These are phyloP conservation scores for Aspergillus glaucus DNA, from an alignment of 2,329 filamentous ascomycete genomes.

Conservation along the genomic window DNA sequence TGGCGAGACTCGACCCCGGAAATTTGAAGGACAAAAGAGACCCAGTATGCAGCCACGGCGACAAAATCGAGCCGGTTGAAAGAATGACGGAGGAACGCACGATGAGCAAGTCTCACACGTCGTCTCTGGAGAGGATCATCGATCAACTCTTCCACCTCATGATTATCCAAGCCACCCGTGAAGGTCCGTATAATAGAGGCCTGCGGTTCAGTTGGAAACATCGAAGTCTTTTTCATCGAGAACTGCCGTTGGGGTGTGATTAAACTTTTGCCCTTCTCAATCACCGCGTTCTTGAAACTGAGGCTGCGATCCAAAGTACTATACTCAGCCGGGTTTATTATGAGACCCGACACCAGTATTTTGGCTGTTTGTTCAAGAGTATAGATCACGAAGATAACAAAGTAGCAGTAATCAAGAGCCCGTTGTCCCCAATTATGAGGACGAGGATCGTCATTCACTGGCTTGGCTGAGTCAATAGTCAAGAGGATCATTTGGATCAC, in stretches of 20 bases:
- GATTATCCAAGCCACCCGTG: constrained; percentile 65
- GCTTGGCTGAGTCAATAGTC: constrained; percentile 70
- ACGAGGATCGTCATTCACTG: constrained; percentile 59
- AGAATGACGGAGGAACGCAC: constrained; percentile 87
- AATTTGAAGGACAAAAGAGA: constrained; percentile 69
- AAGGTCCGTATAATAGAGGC: constrained; percentile 67
- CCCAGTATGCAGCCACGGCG: constrained; percentile 92
- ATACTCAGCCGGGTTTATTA: constrained; percentile 86
- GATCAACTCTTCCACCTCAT: constrained; percentile 50
- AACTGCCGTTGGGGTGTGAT: constrained; percentile 75
- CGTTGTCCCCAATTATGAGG: constrained; percentile 58
- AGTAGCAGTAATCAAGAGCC: constrained; percentile 69
- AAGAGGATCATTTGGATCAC: constrained; percentile 83
- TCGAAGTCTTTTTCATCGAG: constrained; percentile 52
- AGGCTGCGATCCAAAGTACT: constrained; percentile 78
- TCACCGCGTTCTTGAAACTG: constrained; percentile 66
- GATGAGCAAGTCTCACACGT: constrained; percentile 75
- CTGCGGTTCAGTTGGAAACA: constrained; percentile 31
- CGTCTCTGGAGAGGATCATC: constrained; percentile 68
- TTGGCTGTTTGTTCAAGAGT: constrained; percentile 77
- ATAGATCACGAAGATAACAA: constrained; percentile 81
- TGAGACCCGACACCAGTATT: constrained; percentile 85
- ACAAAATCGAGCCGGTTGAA: constrained; percentile 96
- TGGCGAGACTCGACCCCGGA: constrained; percentile 60
- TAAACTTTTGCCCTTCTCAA: constrained; percentile 68